These are phyloP conservation scores for Aspergillus latus DNA, from an alignment of 2,329 filamentous ascomycete species.

Conservation along the genomic window DNA sequence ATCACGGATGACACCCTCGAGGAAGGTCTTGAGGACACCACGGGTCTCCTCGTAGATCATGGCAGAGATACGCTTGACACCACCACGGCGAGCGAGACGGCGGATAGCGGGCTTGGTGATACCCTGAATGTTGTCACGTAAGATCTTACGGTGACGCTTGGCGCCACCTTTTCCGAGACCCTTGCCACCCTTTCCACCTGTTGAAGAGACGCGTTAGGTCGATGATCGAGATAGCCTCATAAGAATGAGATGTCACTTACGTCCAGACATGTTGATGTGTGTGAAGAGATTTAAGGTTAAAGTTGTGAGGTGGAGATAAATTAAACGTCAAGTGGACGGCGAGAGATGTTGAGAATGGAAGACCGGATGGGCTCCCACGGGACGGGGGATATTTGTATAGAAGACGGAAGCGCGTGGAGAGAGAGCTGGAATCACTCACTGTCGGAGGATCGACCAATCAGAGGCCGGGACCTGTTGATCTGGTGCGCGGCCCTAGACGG, in stretches of 20 bases:
- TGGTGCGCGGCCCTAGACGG: constrained; percentile 26
- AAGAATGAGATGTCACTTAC: constrained; percentile 44
- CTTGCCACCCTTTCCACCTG: constrained; percentile 94
- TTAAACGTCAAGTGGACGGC: constrained; percentile 27
- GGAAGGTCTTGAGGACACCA: constrained; percentile 80
- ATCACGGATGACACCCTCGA: constrained; percentile 77
- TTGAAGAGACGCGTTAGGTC: constrained; percentile 47
- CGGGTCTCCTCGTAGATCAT: constrained; percentile 87
- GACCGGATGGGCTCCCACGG: constrained; percentile 26
- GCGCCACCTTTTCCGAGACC: constrained; percentile 97
- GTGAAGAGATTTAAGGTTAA: constrained; percentile 28
- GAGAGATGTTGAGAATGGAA: constrained; percentile 24
- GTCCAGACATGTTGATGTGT: constrained; percentile 58
- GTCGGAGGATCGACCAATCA: constrained; percentile 39
- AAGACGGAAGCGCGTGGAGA: constrained; percentile 27
- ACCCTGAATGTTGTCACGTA: constrained; percentile 99
- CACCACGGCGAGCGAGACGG: constrained; percentile 97
- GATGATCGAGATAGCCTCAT: constrained; percentile 14
- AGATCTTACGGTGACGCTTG: constrained; percentile 99
- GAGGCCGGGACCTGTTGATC: constrained; percentile 27
- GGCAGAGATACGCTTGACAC: constrained; percentile 99
- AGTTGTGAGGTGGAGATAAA: constrained; percentile 29
- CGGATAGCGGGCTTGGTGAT: constrained; percentile 98
- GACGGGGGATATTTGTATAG: constrained; percentile 44
- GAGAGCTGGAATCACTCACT: constrained; percentile 40